Evolutionary conservation across 345 rosid genomes (phyloP), one percentile per base, ranked within the genome.

Genomic region (Abelmoschus esculentus): DNA sequence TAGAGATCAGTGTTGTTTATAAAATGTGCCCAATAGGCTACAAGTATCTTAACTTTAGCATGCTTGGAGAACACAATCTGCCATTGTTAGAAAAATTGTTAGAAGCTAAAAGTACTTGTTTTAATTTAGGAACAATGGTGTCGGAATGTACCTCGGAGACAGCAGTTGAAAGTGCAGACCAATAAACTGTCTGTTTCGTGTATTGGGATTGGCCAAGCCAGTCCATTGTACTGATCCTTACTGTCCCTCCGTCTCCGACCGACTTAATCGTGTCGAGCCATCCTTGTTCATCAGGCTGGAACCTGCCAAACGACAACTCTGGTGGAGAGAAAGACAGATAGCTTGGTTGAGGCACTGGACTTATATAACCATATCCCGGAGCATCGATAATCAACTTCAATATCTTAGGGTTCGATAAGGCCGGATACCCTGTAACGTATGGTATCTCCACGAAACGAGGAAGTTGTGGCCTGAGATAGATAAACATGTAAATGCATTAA

Each of bases 121-220:
- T 47, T 49, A 15, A 17, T 9, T 19, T 1, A 49, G 22, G 34
- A 36, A 4, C 9, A 40, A 44, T 5, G 73, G 61, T n/a, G 57
- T 71, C 14, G 7, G 10, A 68, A 71, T 53, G 14, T 84, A 92
- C 98, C 96, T 92, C 82, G 10, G 96, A 86, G 67, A 92, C 66
- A 22, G 91, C 87, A 11, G 93, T 81, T 57, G 96, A 86, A 71
- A 92, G 82, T 22, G 91, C 83, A 38, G 96, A 74, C 96, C 98
- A 92, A 66, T 84, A 90, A 77, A 90, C 84, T 3, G 78, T 82
- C 65, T 75, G 84, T 11, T 78, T 54, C 17, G 69, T 70, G 71
- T 66, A 90, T n/a, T 90, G 90, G 46, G 96, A 88, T 78, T 92
- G 98, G 19, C 98, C 96, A 52, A 92, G 93, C 96, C 96, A 92